phyloP scores from a whole-genome alignment of 2,329 filamentous ascomycete genomes.

The Thelonectria discophora region DNA sequence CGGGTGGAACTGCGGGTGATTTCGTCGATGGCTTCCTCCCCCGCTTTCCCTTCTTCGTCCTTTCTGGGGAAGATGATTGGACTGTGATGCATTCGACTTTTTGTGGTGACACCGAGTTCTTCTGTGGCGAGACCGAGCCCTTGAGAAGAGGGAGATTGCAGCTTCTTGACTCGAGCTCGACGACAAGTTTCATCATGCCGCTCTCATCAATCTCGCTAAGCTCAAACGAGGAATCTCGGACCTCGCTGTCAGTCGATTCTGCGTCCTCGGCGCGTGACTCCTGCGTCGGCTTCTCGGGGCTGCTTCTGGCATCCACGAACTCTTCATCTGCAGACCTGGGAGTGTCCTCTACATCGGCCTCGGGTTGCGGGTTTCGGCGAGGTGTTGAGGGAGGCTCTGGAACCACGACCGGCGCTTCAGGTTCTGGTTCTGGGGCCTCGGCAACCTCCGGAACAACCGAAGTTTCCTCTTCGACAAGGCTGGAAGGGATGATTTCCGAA shows the following conservation, averaged over 20 bases:
- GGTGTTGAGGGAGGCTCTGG: slow-evolving; percentile 24
- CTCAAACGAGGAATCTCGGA: slow-evolving; percentile 49
- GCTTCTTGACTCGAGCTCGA: slow-evolving; percentile 58
- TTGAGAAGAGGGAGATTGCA: slow-evolving; percentile 39
- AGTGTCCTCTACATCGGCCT: slow-evolving; percentile 43
- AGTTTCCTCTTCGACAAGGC: slow-evolving; percentile 36
- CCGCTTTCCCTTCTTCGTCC: slow-evolving; percentile 29
- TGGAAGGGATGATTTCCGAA: slow-evolving; percentile 45
- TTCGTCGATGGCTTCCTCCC: slow-evolving; percentile 20
- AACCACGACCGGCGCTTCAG: slow-evolving; percentile 2
- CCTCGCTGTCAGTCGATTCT: slow-evolving; percentile 23
- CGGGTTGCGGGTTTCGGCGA: slow-evolving; percentile 32
- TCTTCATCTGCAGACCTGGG: slow-evolving; percentile 57
- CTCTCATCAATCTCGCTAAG: slow-evolving; percentile 57
- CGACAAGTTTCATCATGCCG: slow-evolving; percentile 58
- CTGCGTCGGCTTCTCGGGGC: slow-evolving; percentile 45
- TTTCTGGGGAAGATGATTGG: slow-evolving; percentile 29
- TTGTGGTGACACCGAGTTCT: slow-evolving; percentile 25
- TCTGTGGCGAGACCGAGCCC: slow-evolving; percentile 19
- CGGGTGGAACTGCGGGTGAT: slow-evolving; percentile 38
- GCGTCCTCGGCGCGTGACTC: slow-evolving; percentile 10
- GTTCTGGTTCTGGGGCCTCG: background rate
- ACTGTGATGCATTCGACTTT: slow-evolving; percentile 37
- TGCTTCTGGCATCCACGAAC: slow-evolving; percentile 60
- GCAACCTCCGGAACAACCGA: slow-evolving; percentile 12